Evolutionary conservation across 1,284 basidiomycete genomes (phyloP), one percentile per base, ranked within the genome.

Genomic region (Vanrija pseudolonga): DNA sequence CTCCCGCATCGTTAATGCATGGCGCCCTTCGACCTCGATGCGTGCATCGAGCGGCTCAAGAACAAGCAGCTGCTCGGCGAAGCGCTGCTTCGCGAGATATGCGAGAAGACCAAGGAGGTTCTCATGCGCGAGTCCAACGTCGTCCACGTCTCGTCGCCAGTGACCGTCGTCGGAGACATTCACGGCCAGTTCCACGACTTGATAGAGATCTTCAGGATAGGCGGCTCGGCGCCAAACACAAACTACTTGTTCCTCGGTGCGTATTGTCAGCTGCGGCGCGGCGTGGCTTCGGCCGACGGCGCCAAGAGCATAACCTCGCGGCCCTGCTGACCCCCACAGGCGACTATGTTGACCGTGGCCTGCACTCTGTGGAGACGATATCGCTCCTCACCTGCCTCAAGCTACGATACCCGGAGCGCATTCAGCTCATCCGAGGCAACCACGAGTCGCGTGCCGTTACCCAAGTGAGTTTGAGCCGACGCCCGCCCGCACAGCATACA

Each of bases 101-200:
- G 93, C 81, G 93, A 95, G 70, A 96, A 96, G 79, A 95, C 93
- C 26, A 97, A 97, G 73, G 94, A 97, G 74, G 90, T 99, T 1
- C 84, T 99, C 56, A 98, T 98, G 96, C 82, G 91, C 62, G 96
- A 99, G 80, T 92, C 89, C 61, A 99, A 99, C 71, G 96, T 99
- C 55, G 93, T 98, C 14, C 96, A 98, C 71, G 90, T 99, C 65
- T 88, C 86, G 59, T 89, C 94, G 1, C 96, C 96, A n/a, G 93
- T 99, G 43, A 98, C 96, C 1, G 96, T 99, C 26, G 95, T 98
- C 26, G 96, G 96, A 51, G 96, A 99, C 74, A 98, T 99, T 52
- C 95, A 99, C 76, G 95, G 72, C 17, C 95, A 99, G 83, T 99
- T 98, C 78, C 96, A 98, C 80, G 96, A 99, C 80, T 83, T 98